A percentile compares a stretch with the other conserved stretches of the same genome.
phyloP scores from a whole-genome alignment of 495 filamentous ascomycete species.

The Umbilicaria muhlenbergii region DNA sequence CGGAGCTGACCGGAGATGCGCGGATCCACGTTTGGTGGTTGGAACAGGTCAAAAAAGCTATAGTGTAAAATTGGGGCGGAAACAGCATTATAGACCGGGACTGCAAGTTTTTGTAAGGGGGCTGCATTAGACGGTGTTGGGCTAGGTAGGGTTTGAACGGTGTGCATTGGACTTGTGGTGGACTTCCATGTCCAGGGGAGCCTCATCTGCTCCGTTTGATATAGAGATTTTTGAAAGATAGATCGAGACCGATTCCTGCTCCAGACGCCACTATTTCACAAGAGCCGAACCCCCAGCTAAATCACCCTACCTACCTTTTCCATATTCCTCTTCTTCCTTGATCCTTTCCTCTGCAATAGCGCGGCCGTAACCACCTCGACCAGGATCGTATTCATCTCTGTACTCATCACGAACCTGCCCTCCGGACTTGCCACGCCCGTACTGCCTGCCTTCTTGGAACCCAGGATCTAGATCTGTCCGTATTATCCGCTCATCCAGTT shows the following conservation, averaged over 20 bases:
- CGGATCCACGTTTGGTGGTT: slow-evolving; percentile 95
- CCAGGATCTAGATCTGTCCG: slow-evolving; percentile 93
- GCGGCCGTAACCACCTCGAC: slow-evolving; percentile 70
- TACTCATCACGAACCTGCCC: slow-evolving; percentile 98
- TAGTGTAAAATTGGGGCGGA: slow-evolving; percentile 15
- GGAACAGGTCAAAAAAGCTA: slow-evolving; percentile 41
- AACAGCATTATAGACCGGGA: neutral
- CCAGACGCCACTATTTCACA: slow-evolving; percentile 24
- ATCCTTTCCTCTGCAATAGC: slow-evolving; percentile 47
- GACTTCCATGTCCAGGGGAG: neutral
- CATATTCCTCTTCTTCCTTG: slow-evolving; percentile 42
- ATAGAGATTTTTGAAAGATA: neutral
- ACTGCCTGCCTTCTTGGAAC: slow-evolving; percentile 90
- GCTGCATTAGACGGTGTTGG: neutral
- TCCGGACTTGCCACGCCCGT: slow-evolving; percentile 84
- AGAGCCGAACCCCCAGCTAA: slow-evolving; percentile 1
- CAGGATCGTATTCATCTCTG: slow-evolving; percentile 88
- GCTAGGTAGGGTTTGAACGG: neutral
- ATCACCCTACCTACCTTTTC: slow-evolving; percentile 27
- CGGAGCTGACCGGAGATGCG: slow-evolving; percentile 77
- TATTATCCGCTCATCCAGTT: slow-evolving; percentile 92
- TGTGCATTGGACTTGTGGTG: too few relatives aligned
- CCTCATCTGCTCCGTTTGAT: neutral
- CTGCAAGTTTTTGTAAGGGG: neutral
- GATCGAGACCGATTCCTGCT: slow-evolving; percentile 12